Conservation (phyloP, 2,329 filamentous ascomycete genomes). For the Trichoderma polysporum region DNA sequence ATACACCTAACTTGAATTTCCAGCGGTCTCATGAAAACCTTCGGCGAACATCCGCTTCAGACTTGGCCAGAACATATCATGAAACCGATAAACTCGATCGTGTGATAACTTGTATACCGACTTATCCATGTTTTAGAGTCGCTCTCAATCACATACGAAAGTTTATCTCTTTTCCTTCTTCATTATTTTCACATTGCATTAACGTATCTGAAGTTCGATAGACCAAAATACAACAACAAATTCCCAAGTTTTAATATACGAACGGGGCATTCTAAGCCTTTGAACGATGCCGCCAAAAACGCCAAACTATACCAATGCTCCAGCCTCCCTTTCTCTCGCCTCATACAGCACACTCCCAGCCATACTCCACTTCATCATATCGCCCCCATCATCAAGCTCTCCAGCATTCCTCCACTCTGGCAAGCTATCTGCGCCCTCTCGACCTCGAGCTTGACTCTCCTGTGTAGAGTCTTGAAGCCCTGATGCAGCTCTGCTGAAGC, state of each 20-base stretch:
- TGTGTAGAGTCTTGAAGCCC: constrained; percentile 66
- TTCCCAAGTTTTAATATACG: constrained; percentile 4
- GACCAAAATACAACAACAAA: neutral
- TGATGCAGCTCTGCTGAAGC: constrained; percentile 71
- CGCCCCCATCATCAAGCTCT: constrained; percentile 54
- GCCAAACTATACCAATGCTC: constrained; percentile 18
- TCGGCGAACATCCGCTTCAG: too few species aligned
- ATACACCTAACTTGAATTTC: too few species aligned
- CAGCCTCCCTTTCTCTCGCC: neutral
- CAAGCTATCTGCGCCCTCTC: constrained; percentile 81
- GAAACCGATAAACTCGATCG: neutral
- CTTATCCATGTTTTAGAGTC: neutral
- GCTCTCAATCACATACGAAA: neutral
- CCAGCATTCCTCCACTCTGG: constrained; percentile 84
- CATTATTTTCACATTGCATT: constrained; percentile 1
- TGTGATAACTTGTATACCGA: neutral
- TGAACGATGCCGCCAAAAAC: constrained; percentile 16
- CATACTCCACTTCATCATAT: constrained; percentile 21
- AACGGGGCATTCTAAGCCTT: constrained; percentile 1
- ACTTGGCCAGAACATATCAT: too few species aligned
- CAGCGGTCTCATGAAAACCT: too few species aligned
- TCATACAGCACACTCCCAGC: neutral
- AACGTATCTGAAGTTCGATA: neutral
- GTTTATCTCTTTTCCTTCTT: neutral
- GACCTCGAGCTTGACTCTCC: constrained; percentile 71